Conservation (phyloP, 2,329 filamentous ascomycete species). For the Nannizziopsis arthrosporioides region DNA sequence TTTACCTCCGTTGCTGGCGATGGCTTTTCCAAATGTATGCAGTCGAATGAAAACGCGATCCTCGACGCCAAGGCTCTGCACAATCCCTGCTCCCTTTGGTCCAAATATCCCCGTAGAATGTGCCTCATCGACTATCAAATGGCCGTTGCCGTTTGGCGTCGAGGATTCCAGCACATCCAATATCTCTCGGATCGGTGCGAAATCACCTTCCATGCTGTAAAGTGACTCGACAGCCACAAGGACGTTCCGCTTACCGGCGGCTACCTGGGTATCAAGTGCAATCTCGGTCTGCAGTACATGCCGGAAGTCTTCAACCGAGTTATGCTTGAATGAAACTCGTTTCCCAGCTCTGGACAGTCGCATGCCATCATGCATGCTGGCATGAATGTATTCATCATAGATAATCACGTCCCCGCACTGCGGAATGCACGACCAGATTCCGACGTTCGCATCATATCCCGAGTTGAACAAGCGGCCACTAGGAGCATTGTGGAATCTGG, state of each 20-base stretch:
- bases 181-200: conserved; percentile 52
- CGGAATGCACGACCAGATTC: conserved; percentile 49
- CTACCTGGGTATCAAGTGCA: conserved; percentile 25
- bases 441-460: conserved; percentile 56
- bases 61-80: conserved; percentile 41
- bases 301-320: conserved; percentile 30
- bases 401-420: conserved; percentile 52
- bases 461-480: conserved; percentile 51
- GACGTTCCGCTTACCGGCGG: conserved; percentile 39
- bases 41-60: conserved; percentile 39
- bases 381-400: conserved; percentile 66
- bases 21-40: conserved; percentile 45
- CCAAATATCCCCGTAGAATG: conserved; percentile 44
- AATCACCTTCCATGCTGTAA: conserved; percentile 77
- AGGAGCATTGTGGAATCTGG: conserved; percentile 48
- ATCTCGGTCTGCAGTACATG: conserved; percentile 27
- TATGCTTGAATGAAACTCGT: conserved; percentile 39
- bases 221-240: conserved; percentile 60
- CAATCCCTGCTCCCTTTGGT: conserved; percentile 38
- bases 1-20: conserved; percentile 56
- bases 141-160: conserved; percentile 46
- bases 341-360: conserved; percentile 45
- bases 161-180: conserved; percentile 45
- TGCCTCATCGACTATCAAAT: conserved; percentile 47
- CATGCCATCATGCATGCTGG: conserved; percentile 70